Evolutionary conservation across 2,329 filamentous ascomycete genomes (phyloP).

Genomic region (Arthrobotrys conoides): DNA sequence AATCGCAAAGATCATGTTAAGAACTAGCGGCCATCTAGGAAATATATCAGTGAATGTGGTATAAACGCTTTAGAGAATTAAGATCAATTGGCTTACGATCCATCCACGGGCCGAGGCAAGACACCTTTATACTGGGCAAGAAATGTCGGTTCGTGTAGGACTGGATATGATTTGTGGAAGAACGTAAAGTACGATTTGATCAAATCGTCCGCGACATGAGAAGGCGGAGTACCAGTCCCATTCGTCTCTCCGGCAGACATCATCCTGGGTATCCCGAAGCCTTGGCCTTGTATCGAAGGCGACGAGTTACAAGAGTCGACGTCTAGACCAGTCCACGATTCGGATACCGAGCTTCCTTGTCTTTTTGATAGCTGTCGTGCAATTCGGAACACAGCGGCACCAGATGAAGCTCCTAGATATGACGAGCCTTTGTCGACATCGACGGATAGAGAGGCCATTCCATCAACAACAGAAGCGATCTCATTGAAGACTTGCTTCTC

Average conservation of each 20-base stretch:
- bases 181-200: constrained; percentile 68
- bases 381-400: constrained; percentile 56
- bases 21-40: constrained; percentile 66
- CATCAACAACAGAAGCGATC: constrained; percentile 56
- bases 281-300: constrained; percentile 54
- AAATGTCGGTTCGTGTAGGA: constrained; percentile 70
- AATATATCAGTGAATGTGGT: constrained; percentile 13
- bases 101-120: constrained; percentile 64
- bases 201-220: constrained; percentile 63
- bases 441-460: constrained; percentile 56
- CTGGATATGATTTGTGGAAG: constrained; percentile 69
- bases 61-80: not conserved
- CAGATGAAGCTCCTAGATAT: constrained; percentile 55
- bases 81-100: constrained; percentile 44
- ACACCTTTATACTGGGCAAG: constrained; percentile 66
- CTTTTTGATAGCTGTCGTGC: constrained; percentile 54
- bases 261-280: constrained; percentile 57
- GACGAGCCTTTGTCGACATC: constrained; percentile 59
- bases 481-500: constrained; percentile 60
- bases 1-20: constrained; percentile 66
- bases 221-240: constrained; percentile 55
- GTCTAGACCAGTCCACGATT: constrained; percentile 52
- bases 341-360: constrained; percentile 50
- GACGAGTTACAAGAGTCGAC: constrained; percentile 57
- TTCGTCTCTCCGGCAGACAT: constrained; percentile 47